Evolutionary conservation across 352 stramenopile species (phyloP).

Genomic region (Heterotrichella gracilis): DNA sequence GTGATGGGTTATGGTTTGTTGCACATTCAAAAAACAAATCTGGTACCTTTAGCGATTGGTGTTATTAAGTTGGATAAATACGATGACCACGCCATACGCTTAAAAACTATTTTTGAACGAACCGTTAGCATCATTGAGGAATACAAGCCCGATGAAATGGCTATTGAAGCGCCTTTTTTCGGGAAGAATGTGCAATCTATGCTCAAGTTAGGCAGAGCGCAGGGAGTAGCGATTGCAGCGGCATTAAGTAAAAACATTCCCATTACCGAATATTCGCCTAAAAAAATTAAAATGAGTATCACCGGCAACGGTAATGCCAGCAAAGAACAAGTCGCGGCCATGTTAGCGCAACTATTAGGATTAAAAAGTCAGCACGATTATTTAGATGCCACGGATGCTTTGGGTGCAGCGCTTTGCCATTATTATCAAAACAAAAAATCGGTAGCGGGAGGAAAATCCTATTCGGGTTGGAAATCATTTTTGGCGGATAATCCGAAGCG

Average conservation of each 20-base stretch:
- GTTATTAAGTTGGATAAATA: background rate
- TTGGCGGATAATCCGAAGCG: background rate
- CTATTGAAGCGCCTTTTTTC: slow-evolving; percentile 4
- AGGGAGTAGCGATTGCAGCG: background rate
- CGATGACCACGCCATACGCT: background rate
- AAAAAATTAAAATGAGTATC: slow-evolving; percentile 8
- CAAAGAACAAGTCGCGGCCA: background rate
- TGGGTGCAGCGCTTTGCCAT: background rate
- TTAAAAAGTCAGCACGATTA: background rate
- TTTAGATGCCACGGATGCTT: background rate
- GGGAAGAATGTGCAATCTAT: background rate
- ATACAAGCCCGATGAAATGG: background rate
- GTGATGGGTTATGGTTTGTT: slow-evolving; percentile 3
- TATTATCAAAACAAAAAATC: background rate
- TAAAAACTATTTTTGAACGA: background rate
- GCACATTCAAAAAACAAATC: background rate
- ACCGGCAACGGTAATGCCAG: background rate
- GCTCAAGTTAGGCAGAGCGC: background rate
- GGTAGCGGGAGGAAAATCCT: background rate
- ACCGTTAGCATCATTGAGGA: background rate
- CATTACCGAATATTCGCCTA: background rate
- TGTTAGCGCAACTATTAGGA: background rate
- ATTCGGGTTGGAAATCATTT: background rate
- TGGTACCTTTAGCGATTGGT: background rate
- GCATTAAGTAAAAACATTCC: slow-evolving; percentile 2